Percentiles rank a stretch among this genome's conserved stretches.
These are phyloP conservation scores for Golubevia pallescens DNA, from an alignment of 1,284 basidiomycete species.

Conservation along the genomic window DNA sequence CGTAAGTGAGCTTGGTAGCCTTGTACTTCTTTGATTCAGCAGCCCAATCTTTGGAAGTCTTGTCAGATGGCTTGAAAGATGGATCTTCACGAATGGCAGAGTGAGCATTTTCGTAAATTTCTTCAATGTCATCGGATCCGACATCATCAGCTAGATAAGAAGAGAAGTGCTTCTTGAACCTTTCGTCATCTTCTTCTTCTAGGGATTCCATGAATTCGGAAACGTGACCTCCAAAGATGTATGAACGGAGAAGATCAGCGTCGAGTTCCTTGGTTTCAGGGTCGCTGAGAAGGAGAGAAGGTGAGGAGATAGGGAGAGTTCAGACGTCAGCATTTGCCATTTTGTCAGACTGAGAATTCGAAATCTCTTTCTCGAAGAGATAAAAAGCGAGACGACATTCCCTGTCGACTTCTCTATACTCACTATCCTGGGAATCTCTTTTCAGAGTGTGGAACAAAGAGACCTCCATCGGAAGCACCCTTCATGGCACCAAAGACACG, in stretches of 20 bases:
- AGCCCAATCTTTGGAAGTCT: constrained; percentile 86
- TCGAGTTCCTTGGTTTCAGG: constrained; percentile 92
- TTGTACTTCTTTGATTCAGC: constrained; percentile 81
- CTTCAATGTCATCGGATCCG: constrained; percentile 96
- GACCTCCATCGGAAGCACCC: constrained; percentile 96
- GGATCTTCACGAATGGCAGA: constrained; percentile 93
- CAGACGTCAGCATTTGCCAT: no score
- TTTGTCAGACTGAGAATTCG: no score
- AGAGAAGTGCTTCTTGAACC: constrained; percentile 99
- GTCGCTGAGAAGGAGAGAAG: no score
- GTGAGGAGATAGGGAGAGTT: no score
- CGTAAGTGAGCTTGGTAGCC: constrained; percentile 75
- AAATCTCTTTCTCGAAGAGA: no score
- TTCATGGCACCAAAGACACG: constrained; percentile 99
- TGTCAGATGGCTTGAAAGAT: constrained; percentile 86
- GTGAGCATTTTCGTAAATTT: constrained; percentile 83
- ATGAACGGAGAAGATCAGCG: constrained; percentile 92
- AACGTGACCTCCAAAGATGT: constrained; percentile 97
- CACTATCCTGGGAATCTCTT: constrained; percentile 89
- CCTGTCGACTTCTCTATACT: no score
- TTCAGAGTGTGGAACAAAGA: constrained; percentile 96
- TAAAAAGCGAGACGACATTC: no score
- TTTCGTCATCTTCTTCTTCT: constrained; percentile 99
- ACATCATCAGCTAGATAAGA: constrained; percentile 93
- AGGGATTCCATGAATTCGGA: constrained; percentile 99